These are phyloP conservation scores for Quercus berberidifolia DNA, from an alignment of 306 rosid genomes.

Conservation along the genomic window DNA sequence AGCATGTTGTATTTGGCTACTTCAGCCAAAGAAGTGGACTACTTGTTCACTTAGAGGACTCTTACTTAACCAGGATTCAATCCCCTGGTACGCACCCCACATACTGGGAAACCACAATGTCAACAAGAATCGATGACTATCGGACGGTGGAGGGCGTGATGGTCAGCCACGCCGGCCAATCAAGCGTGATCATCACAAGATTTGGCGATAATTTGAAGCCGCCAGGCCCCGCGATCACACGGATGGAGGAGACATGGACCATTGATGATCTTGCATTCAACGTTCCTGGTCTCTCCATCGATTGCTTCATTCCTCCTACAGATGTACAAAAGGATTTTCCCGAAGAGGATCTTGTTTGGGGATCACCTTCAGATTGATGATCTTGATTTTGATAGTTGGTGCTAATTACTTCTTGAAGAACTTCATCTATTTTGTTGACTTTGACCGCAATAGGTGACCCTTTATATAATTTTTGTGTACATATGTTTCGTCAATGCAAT, in stretches of 20 bases:
- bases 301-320: conserved; percentile 83
- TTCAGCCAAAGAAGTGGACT: conserved; percentile 90
- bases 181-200: conserved; percentile 59
- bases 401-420: neutral
- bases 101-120: conserved; percentile 97
- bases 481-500: neutral
- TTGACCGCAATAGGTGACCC: neutral
- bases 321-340: conserved; percentile 51
- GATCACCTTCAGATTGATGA: conserved; percentile 43
- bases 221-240: conserved; percentile 57
- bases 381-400: neutral
- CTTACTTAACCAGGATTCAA: conserved; percentile 84
- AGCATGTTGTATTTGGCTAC: conserved; percentile 76
- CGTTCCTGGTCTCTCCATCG: conserved; percentile 77
- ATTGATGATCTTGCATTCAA: conserved; percentile 91
- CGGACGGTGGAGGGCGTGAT: conserved; percentile 66
- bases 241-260: conserved; percentile 78
- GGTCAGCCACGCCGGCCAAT: conserved; percentile 77
- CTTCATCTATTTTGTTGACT: neutral
- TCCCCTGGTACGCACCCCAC: conserved; percentile 75
- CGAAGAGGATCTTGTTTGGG: conserved; percentile 49
- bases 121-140: conserved; percentile 71
- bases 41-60: conserved; percentile 67
- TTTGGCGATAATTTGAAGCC: conserved; percentile 72
- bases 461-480: neutral